Base-by-base conservation (phyloP, 345 rosid species). In the Eucalyptus sp. region DNA sequence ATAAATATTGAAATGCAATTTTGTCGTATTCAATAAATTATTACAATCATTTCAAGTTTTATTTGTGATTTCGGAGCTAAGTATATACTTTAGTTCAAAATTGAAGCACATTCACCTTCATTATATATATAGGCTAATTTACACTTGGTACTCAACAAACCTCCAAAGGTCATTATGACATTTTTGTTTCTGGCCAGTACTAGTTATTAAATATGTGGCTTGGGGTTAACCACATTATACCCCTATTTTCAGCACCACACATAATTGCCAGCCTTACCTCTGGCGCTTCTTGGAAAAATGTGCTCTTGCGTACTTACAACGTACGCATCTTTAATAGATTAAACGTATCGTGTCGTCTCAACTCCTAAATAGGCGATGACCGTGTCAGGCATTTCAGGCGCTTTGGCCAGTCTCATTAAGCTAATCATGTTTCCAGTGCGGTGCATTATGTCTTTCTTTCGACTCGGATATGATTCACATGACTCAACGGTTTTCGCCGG, bases 21-120 rank as follows among this genome's bases (percentile, higher is more conserved):
- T 37, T 6, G 0, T 3, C 5, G 0, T 64, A n/a, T 64, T n/a
- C 18, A 3, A 18, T 10, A 29, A 64, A 14, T 14, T 29, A n/a
- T 64, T 62, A 29, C 14, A 29, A 13, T 62, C 15, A 62, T 1
- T 0, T 62, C 4, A 62, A 62, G 2, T 62, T 62, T 62, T 62
- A 62, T 13, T 62, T 62, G 29, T 29, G 1, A 27, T 62, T 1
- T 62, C 0, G 1, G 33, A 12, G 68, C 68, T 62, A 27, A 29
- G 2, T 62, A 1, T 62, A 5, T 29, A 12, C 66, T 58, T 58
- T 58, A 58, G n/a, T 58, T 24, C 3, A 0, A 58, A 25, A 27
- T 25, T 52, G 58, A 25, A 60, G 0, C 14, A 60, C 31, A 25
- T 60, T 25, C 66, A 60, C 66, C 14, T 25, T 5, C n/a, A 17